These are phyloP conservation scores for Cercospora sp. DNA, from an alignment of 2,329 filamentous ascomycete genomes.

Conservation along the genomic window DNA sequence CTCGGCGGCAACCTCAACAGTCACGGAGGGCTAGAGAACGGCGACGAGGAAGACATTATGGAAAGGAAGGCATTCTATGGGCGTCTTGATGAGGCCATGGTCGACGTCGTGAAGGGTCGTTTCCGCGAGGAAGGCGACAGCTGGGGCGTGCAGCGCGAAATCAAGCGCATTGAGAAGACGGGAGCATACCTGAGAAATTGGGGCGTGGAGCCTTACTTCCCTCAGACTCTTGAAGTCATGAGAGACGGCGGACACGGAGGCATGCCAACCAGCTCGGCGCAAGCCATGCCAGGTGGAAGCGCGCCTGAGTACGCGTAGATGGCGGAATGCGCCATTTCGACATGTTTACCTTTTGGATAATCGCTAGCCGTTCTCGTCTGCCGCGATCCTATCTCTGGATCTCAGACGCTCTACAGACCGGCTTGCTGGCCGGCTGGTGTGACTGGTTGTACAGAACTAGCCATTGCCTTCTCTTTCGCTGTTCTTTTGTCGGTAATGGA, in stretches of 20 bases:
- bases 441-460: background rate
- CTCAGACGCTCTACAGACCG: background rate
- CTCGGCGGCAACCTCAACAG: constrained; percentile 57
- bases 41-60: constrained; percentile 49
- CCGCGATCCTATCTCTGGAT: background rate
- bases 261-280: background rate
- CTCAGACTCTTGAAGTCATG: constrained; percentile 54
- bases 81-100: constrained; percentile 52
- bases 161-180: constrained; percentile 58
- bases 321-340: background rate
- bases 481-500: background rate
- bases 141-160: constrained; percentile 54
- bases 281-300: constrained; percentile 9
- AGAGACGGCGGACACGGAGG: constrained; percentile 32
- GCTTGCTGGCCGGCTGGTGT: background rate
- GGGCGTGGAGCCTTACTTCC: constrained; percentile 57
- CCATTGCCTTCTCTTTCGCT: background rate
- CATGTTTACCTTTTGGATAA: background rate
- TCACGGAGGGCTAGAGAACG: constrained; percentile 53
- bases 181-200: constrained; percentile 53
- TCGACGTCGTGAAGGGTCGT: constrained; percentile 53
- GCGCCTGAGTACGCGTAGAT: constrained; percentile 15
- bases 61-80: constrained; percentile 54
- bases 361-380: background rate
- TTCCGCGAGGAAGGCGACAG: constrained; percentile 53